Percentiles rank a stretch among this genome's conserved stretches.
Conservation (phyloP, 805 yeast genomes). For the Lipomyces mesembrius region DNA sequence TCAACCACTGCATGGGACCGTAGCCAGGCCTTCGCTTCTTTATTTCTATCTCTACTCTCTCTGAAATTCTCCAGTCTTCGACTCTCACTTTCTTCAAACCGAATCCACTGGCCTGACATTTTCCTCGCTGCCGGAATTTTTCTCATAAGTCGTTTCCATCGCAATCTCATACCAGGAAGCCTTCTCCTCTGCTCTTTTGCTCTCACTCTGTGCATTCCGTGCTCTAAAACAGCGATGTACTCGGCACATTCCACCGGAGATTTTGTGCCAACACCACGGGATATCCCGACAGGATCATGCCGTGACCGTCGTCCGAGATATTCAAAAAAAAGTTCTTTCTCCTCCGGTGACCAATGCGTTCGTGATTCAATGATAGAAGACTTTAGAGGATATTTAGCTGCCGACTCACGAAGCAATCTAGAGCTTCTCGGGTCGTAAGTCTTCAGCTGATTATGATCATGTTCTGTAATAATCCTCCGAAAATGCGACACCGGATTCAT, state of each 20-base stretch:
- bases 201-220: constrained; percentile 12
- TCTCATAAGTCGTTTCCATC: constrained; percentile 24
- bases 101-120: constrained; percentile 32
- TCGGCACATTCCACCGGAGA: constrained; percentile 31
- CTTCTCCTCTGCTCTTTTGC: constrained; percentile 23
- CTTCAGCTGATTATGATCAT: background rate
- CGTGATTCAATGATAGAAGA: constrained; percentile 19
- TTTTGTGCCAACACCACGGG: constrained; percentile 27
- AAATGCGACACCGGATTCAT: constrained; percentile 22
- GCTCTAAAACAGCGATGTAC: constrained; percentile 23
- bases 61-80: constrained; percentile 20
- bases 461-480: background rate
- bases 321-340: constrained; percentile 32
- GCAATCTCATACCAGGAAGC: constrained; percentile 20
- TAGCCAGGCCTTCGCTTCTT: constrained; percentile 22
- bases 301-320: constrained; percentile 27
- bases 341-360: constrained; percentile 28
- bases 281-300: constrained; percentile 31
- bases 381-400: background rate
- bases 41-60: constrained; percentile 13
- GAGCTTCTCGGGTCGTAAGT: background rate
- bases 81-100: constrained; percentile 30
- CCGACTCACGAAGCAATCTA: background rate
- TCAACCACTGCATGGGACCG: background rate
- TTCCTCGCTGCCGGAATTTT: constrained; percentile 30